These are phyloP conservation scores for Ganoderma meredithae DNA, from an alignment of 1,284 basidiomycete species.

Conservation along the genomic window DNA sequence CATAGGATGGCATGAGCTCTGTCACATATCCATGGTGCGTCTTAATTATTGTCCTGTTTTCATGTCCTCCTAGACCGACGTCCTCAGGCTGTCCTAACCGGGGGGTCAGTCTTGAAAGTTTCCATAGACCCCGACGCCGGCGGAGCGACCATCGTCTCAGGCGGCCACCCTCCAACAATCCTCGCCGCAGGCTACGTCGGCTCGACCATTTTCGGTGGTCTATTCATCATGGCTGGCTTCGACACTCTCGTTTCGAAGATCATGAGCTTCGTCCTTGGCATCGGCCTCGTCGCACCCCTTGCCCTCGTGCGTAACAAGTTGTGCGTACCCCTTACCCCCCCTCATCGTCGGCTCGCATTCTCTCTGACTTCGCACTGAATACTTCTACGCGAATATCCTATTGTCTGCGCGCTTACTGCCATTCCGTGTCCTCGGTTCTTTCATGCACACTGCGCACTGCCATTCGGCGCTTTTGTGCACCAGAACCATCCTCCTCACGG, in stretches of 20 bases:
- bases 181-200: conserved; percentile 81
- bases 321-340: conserved; percentile 49
- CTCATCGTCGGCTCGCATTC: neutral
- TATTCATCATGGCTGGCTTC: conserved; percentile 81
- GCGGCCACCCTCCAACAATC: conserved; percentile 73
- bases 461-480: conserved; percentile 3
- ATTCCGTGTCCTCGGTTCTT: conserved; percentile 5
- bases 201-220: conserved; percentile 79
- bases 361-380: conserved; percentile 1
- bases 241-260: conserved; percentile 83
- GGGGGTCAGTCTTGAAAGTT: conserved; percentile 76
- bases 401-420: conserved; percentile 10
- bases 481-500: conserved; percentile 81
- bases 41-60: conserved; percentile 13
- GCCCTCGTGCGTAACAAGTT: conserved; percentile 84
- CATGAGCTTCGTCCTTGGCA: conserved; percentile 80
- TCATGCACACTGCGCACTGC: conserved; percentile 11
- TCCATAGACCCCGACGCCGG: conserved; percentile 86
- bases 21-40: conserved; percentile 77
- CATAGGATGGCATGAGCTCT: conserved; percentile 87
- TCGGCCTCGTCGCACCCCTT: conserved; percentile 77
- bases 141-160: conserved; percentile 79
- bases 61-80: conserved; percentile 6
- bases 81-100: conserved; percentile 73
- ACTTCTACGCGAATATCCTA: neutral